phyloP scores from a whole-genome alignment of 768 basidiomycete species.

The Boletellus ananiceps region DNA sequence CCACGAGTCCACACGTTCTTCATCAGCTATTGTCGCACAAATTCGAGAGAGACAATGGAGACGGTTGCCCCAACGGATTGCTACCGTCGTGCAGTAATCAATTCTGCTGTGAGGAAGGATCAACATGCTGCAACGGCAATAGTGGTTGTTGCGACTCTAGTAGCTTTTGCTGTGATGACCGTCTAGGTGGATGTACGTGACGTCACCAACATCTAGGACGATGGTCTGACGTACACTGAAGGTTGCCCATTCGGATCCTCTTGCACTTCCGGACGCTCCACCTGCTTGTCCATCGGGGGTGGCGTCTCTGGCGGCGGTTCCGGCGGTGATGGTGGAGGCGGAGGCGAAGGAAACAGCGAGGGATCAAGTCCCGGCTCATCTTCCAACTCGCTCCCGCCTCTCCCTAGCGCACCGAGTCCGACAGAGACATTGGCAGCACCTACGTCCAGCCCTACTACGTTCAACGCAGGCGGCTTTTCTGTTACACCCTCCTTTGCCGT shows the following conservation, averaged over 20 bases:
- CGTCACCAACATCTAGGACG: too few relatives aligned
- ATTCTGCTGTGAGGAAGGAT: constrained; percentile 9
- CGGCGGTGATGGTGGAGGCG: background rate
- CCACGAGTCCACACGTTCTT: background rate
- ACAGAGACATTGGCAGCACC: background rate
- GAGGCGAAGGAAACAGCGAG: background rate
- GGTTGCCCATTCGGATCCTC: constrained; percentile 16
- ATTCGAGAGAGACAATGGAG: constrained; percentile 2
- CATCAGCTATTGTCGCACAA: constrained; percentile 10
- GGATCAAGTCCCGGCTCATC: background rate
- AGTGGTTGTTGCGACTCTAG: constrained; percentile 8
- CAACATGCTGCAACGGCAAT: constrained; percentile 11
- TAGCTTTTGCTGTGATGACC: constrained; percentile 19
- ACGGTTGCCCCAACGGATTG: constrained; percentile 10
- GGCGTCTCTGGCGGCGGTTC: constrained; percentile 1
- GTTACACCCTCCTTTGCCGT: background rate
- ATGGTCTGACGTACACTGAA: constrained; percentile 4
- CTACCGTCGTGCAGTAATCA: constrained; percentile 10
- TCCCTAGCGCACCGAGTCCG: background rate
- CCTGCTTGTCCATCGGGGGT: constrained; percentile 1
- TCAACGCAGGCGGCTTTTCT: background rate
- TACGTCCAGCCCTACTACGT: background rate
- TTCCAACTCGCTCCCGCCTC: too few relatives aligned
- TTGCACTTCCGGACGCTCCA: constrained; percentile 5
- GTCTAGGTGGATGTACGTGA: constrained; percentile 20